Conservation (phyloP, 805 yeast species). For the Starmera dryadoides region DNA sequence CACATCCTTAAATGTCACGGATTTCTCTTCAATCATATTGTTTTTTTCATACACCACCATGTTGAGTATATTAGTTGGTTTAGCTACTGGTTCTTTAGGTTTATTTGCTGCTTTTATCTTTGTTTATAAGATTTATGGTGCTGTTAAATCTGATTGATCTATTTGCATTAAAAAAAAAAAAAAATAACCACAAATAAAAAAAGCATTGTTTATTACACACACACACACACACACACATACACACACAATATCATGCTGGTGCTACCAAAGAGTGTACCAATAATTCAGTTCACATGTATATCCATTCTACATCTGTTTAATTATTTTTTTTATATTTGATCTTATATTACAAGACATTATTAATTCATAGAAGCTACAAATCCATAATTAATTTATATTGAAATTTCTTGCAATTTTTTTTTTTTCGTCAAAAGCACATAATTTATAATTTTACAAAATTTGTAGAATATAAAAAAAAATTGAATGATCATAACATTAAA, state of each 20-base stretch:
- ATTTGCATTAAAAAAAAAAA: slow-evolving; percentile 7
- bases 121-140: slow-evolving; percentile 53
- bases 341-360: too few species aligned
- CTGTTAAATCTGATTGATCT: slow-evolving; percentile 44
- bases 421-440: too few species aligned
- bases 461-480: too few species aligned
- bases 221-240: neutral
- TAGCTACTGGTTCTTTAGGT: slow-evolving; percentile 73
- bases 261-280: slow-evolving; percentile 9
- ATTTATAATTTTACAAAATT: too few species aligned
- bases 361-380: too few species aligned
- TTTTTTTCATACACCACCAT: slow-evolving; percentile 69
- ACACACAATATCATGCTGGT: too few species aligned
- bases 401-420: too few species aligned
- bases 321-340: too few species aligned
- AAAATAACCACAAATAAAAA: neutral
- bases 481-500: too few species aligned
- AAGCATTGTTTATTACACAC: neutral
- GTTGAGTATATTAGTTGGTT: slow-evolving; percentile 53
- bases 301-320: too few species aligned
- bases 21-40: slow-evolving; percentile 57
- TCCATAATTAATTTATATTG: too few species aligned
- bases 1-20: slow-evolving; percentile 51
- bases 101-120: slow-evolving; percentile 60
- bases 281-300: too few species aligned